Base-by-base conservation (phyloP, 352 stramenopile species). In the Halophytophthora batemanensis region DNA sequence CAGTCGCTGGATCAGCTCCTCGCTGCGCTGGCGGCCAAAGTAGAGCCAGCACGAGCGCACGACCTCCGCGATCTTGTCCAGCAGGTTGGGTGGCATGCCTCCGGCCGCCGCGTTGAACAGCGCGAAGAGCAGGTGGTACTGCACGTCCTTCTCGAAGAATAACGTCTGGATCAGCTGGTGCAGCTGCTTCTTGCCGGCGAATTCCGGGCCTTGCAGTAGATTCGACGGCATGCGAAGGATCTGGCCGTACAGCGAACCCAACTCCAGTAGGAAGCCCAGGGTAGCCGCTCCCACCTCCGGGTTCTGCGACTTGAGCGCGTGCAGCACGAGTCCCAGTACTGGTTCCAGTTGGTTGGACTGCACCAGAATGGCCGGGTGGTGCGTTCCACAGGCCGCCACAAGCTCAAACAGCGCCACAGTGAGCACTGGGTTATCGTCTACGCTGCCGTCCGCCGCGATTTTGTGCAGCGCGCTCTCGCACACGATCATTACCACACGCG, bases 131-230 rank as follows among this genome's bases (percentile, higher is more conserved):
- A 87, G 29, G 29, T 83, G 74, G 49, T 86, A 90, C 56, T 87
- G 77, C 12, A 89, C 54, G 55, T 90, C 81, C 49, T 87, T 86
- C 35, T 88, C 78, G 47, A 90, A 88, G 56, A 90, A 85, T n/a
- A 91, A 53, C 18, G 69, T 75, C 28, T 76, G 76, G 56, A 91
- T 83, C 38, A 84, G 54, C 31, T 87, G 49, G 55, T 84, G 62
- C 18, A 91, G 64, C 41, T 72, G 55, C 13, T 87, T 41, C 21
- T 86, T 86, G 22, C 71, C 72, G 25, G 77, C 58, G 15, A 78
- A 69, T 38, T 86, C 78, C 8, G 62, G 41, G 0, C 56, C 69
- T 10, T 79, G 59, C 7, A 88, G 59, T 38, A 87, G 48, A 13
- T 71, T 58, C 3, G 59, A 33, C 6, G 81, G 81, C 7, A 65